Base-by-base conservation (phyloP, 495 filamentous ascomycete species). In the Podospora comata region DNA sequence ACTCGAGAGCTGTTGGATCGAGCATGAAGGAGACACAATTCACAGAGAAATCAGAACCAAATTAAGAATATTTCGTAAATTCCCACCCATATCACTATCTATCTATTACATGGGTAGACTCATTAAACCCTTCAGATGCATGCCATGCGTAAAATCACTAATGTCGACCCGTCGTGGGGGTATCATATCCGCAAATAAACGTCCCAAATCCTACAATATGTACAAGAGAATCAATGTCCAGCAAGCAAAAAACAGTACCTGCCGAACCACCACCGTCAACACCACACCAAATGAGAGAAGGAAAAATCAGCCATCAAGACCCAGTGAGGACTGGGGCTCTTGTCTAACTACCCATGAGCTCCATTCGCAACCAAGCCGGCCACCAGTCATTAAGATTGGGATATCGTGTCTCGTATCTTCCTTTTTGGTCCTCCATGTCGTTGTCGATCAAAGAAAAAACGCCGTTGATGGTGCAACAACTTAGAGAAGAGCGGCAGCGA, bases 401-500 rank as follows among this genome's bases (percentile, higher is more conserved):
- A 58, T 73, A 72, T 60, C 65, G 54, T 67, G 62, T 65, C 67
- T 70, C 64, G 62, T 61, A 58, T 69, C 62, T 28, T 62, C 67
- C 53, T 27, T 64, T 32, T 60, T 56, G 55, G 44, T 26, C 23
- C 55, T 19, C 55, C 55, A 58, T 58, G 55, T 26, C 15, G 39
- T 48, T 48, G 39, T 66, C 60, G 13, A 65, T 68, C 62, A 68
- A 72, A 76, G 56, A 56, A 23, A 72, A 67, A 66, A 62, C 63
- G 13, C 67, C 62, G 11, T 19, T 32, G 53, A 60, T 20, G 34
- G 65, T 16, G 67, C 30, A 16, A 27, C 9, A 23, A 18, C 18
- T 75, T 73, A 79, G 23, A 79, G 75, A 28, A 79, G 67, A 58
- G 68, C 67, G 23, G 72, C 75, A 7, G 76, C 77, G 23, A 79